Evolutionary conservation across 495 filamentous ascomycete genomes (phyloP).

Genomic region (Aspergillus taichungensis): DNA sequence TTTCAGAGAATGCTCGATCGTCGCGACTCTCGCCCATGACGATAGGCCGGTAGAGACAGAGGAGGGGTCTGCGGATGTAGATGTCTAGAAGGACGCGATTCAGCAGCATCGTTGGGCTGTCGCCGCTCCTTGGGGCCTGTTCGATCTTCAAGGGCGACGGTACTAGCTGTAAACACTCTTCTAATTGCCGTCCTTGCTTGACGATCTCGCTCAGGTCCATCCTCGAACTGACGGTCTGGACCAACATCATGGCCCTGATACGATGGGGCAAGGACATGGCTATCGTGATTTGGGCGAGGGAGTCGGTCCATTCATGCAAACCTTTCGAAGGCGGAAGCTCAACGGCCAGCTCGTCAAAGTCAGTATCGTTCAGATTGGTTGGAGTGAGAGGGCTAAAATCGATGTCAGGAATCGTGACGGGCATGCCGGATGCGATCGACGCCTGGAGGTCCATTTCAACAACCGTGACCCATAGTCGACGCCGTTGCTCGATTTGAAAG

Average conservation of each 20-base stretch:
- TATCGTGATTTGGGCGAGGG: constrained; percentile 11
- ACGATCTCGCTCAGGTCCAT: constrained; percentile 6
- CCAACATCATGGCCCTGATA: constrained; percentile 8
- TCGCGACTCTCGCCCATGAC: background rate
- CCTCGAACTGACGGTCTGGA: constrained; percentile 1
- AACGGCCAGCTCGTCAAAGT: constrained; percentile 28
- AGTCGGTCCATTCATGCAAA: constrained; percentile 14
- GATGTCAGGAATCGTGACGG: constrained; percentile 21
- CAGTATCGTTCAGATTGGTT: constrained; percentile 31
- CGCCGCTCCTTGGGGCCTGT: background rate
- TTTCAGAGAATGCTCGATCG: constrained; percentile 2
- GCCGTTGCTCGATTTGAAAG: constrained; percentile 28
- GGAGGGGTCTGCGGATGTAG: constrained; percentile 15
- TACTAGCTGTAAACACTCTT: constrained; percentile 7
- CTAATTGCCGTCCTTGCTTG: constrained; percentile 6
- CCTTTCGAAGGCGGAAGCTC: constrained; percentile 25
- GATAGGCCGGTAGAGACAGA: constrained; percentile 16
- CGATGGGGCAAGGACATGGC: constrained; percentile 12
- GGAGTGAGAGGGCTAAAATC: constrained; percentile 17
- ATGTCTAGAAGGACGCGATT: constrained; percentile 14
- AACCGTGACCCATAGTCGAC: constrained; percentile 38
- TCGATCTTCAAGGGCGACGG: constrained; percentile 5
- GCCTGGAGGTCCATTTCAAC: constrained; percentile 35
- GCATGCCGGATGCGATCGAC: constrained; percentile 31
- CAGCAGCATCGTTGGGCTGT: constrained; percentile 2